Evolutionary conservation across 78 protist species (phyloP).

Genomic region (Speleostelium caveatum): DNA sequence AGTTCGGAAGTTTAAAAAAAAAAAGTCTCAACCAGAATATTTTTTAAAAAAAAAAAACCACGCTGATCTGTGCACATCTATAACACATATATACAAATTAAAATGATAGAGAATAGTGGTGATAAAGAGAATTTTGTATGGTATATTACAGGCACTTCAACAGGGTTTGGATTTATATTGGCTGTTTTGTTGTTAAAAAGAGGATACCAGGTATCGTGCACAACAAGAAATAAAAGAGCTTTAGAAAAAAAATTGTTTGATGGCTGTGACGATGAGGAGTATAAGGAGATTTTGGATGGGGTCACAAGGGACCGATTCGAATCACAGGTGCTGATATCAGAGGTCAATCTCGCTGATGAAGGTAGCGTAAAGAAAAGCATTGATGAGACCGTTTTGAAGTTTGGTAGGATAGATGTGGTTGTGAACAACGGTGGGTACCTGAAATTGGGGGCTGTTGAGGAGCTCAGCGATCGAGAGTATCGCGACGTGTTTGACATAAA

Average conservation of each 20-base stretch:
- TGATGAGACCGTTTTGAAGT: background rate
- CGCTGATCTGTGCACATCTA: too few relatives aligned
- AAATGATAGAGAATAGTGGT: too few relatives aligned
- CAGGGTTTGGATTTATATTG: slow-evolving; percentile 35
- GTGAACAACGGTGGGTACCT: slow-evolving; percentile 39
- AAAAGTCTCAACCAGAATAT: too few relatives aligned
- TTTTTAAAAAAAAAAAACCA: too few relatives aligned
- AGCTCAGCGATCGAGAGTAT: background rate
- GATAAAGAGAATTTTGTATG: background rate
- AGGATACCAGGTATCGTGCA: slow-evolving; percentile 16
- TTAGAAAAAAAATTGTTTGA: background rate
- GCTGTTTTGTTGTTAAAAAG: background rate
- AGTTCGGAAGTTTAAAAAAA: too few relatives aligned
- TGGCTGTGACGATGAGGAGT: background rate
- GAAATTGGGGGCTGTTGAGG: slow-evolving; percentile 14
- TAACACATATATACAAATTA: too few relatives aligned
- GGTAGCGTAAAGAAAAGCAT: background rate
- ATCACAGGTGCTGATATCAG: background rate
- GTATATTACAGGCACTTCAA: slow-evolving; percentile 52
- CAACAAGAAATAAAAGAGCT: slow-evolving; percentile 23
- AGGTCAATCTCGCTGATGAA: slow-evolving; percentile 27
- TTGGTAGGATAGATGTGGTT: slow-evolving; percentile 25
- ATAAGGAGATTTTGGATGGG: too few relatives aligned
- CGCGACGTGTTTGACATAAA: slow-evolving; percentile 34
- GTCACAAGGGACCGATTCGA: too few relatives aligned